Base-by-base conservation (phyloP, 345 rosid species). In the Populus nigra region DNA sequence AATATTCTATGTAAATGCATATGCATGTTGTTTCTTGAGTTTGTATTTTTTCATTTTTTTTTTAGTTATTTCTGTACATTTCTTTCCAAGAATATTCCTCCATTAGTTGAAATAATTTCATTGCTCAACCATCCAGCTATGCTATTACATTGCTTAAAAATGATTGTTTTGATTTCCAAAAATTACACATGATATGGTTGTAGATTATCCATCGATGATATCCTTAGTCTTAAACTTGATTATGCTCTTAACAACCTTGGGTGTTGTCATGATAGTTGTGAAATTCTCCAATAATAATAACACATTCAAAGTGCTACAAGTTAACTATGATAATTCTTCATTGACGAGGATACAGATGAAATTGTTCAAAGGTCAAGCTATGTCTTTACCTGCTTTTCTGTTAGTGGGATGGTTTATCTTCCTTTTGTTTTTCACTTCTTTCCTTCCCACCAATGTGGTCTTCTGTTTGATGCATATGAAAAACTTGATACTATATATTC, bases 211-310 rank as follows among this genome's bases (percentile, higher is more conserved):
- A 45, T 76, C 15, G 50, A 22, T 72, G 50, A 2, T 29, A n/a
- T 79, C 61, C 33, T 31, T 77, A 72, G 39, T 71, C 38, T 62
- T 74, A 66, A 75, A 68, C 72, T 36, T 55, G 45, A 72, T 50
- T 75, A 2, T 50, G 35, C 63, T 65, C 62, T 55, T 36, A 35
- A 2, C 49, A 20, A 50, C 27, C 18, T 50, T 66, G 33, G 50
- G 38, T 16, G 63, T 47, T 65, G 47, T 1, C 47, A 43, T 43
- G 47, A 43, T 43, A 33, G 80, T 53, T 38, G 6, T 38, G 71
- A 17, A 39, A 47, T 10, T 65, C 16, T 72, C 7, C 33, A 23
- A 31, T 68, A 38, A 33, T 61, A 67, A 33, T 61, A 49, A 57
- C 22, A 73, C 35, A 29, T 50, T 74, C 27, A 72, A 22, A 62